Base-by-base conservation (phyloP, 2,329 filamentous ascomycete genomes). In the Teratosphaeria destructans region DNA sequence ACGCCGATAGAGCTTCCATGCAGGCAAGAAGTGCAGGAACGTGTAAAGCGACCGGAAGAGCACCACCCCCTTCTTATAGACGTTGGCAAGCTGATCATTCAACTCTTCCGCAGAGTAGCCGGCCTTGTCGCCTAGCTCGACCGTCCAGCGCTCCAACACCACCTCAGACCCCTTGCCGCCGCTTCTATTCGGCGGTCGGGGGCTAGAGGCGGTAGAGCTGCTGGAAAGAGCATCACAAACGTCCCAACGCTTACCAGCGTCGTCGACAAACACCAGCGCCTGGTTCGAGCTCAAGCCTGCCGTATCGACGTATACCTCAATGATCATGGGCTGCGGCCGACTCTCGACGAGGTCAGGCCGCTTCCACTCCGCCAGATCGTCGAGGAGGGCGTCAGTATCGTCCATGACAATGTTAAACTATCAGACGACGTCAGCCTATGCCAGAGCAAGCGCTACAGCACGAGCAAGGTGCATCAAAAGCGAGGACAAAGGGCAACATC, bases 41-140 rank as follows among this genome's bases (percentile, higher is more conserved):
- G 89, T 85, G 73, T 89, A 96, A 54, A 99, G 81, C 1, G 91
- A 91, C 61, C 94, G 84, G 75, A 97, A 96, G 67, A 96, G 85
- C 65, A 97, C 88, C 64, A 99, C 95, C 67, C 89, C 90, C 76
- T 95, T 94, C 77, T 99, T 99, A 81, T 99, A 99, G 60, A 96
- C 86, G 57, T 90, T 93, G 14, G 94, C 91, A 57, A 97, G 78
- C 35, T 83, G 78, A 54, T 82, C 78, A 57, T 75, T 79, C 57
- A 85, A 73, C 61, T 85, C 81, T 47, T 77, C 67, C 5, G 78
- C 67, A 59, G 89, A 70, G 83, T 80, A 71, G 71, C 78, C 71
- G 60, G 79, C 73, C 60, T 77, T 76, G 65, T 84, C 83, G 70
- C 89, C 89, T 59, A 97, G 79, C 71, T 94, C 87, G 64, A 99